These are phyloP conservation scores for Emmonsiellopsis sp. DNA, from an alignment of 2,329 filamentous ascomycete species.

Conservation along the genomic window DNA sequence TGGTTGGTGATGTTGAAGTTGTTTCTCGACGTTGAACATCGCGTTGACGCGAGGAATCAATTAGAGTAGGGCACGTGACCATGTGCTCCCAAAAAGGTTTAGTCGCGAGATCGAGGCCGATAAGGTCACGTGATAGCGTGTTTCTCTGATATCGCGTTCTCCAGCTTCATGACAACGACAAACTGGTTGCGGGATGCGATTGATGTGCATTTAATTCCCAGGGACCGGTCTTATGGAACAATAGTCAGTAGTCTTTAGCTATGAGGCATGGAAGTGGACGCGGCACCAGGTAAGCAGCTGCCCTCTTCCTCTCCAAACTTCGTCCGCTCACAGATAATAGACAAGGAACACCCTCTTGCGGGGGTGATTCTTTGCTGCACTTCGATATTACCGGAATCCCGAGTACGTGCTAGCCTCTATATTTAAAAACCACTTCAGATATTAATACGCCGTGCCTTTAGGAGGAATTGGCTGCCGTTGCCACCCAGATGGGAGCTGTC, in stretches of 20 bases:
- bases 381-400: constrained; percentile 67
- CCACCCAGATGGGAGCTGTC: constrained; percentile 71
- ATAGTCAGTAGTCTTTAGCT: constrained; percentile 10
- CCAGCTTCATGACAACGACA: neutral
- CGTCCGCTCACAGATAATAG: constrained; percentile 26
- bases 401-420: constrained; percentile 45
- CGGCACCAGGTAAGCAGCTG: constrained; percentile 23
- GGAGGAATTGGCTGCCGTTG: constrained; percentile 38
- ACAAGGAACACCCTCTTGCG: constrained; percentile 55
- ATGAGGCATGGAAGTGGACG: constrained; percentile 35
- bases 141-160: neutral
- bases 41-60: neutral
- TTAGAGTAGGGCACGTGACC: neutral
- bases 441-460: constrained; percentile 11
- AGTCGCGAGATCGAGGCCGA: neutral
- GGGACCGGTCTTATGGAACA: too few species aligned
- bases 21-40: neutral
- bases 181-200: neutral
- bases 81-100: neutral
- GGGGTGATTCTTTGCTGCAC: constrained; percentile 81
- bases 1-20: neutral
- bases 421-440: constrained; percentile 2
- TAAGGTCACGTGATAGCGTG: neutral
- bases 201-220: neutral
- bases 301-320: neutral